Evolutionary conservation across 306 rosid species (phyloP).

Genomic region (Abrus precatorius): DNA sequence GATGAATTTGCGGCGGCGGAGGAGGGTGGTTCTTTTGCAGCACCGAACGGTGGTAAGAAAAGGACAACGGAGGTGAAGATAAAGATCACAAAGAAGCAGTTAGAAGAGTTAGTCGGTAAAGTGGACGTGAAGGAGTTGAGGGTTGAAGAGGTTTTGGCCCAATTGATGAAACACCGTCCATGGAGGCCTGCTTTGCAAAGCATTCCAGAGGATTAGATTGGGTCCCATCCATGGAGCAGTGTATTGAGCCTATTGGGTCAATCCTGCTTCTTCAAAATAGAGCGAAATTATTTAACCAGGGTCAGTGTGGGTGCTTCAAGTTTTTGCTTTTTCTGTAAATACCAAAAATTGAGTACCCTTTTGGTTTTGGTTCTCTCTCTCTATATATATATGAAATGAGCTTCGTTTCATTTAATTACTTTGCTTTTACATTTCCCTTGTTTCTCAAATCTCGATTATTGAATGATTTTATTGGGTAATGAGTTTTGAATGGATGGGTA

Average conservation of each 20-base stretch:
- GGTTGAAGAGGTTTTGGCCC: conserved; percentile 65
- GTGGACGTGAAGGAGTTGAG: conserved; percentile 62
- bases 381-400: not conserved
- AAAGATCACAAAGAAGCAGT: conserved; percentile 80
- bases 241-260: no score
- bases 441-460: not conserved
- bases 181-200: conserved; percentile 85
- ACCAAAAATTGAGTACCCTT: conserved; percentile 1
- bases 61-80: conserved; percentile 64
- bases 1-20: conserved; percentile 54
- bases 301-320: not conserved
- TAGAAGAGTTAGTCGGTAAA: conserved; percentile 65
- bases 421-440: no score
- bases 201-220: conserved; percentile 62
- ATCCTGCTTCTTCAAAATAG: no score
- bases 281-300: not conserved
- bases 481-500: not conserved
- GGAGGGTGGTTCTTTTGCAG: not conserved
- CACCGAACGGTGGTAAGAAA: not conserved
- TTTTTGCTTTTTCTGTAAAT: not conserved
- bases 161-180: conserved; percentile 55
- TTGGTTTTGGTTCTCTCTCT: not conserved
- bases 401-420: not conserved
- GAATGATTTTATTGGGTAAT: not conserved
- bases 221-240: not conserved